Base-by-base conservation (phyloP, 2,329 filamentous ascomycete species). In the Tolypocladium paradoxum region DNA sequence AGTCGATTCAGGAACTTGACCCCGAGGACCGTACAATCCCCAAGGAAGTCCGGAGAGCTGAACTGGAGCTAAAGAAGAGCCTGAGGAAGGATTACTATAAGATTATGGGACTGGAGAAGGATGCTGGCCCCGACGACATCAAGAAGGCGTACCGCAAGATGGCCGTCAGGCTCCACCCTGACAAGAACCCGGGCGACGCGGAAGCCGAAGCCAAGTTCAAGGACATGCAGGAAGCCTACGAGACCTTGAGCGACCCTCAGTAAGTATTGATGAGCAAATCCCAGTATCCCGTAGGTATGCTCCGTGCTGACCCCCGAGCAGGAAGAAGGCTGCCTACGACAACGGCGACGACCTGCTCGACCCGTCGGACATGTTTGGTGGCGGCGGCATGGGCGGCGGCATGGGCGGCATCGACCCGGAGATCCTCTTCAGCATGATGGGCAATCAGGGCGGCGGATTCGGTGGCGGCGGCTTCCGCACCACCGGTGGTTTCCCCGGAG, bases 41-140 rank as follows among this genome's bases (percentile, higher is more conserved):
- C 50, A 91, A 88, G 70, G 93, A 99, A 64, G 83, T 97, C 46
- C 85, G 88, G 54, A 88, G 85, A 63, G 93, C 92, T 1, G 92
- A 99, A 73, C 76, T 96, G 29, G 93, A 99, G 73, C 76, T 97
- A 58, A 99, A 99, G 84, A 97, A 97, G 84, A 88, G 87, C 69
- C 87, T 92, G 73, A 81, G 93, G 57, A 99, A 99, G 73, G 93
- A 99, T 66, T 97, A 96, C 74, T 99, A 99, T 77, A 96, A 96
- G 81, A 96, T 97, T 60, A 82, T 99, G 51, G 88, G 85, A 6
- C 75, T 99, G 9, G 76, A 87, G 54, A 97, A 96, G 77, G 87
- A 91, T 57, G 90, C 90, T 37, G 81, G 81, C 40, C 90, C 95
- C 24, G 77, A 77, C 54, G 83, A 93, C 52, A 93, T 99, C 76